Evolutionary conservation across 116 monocot genomes (phyloP), one percentile per base, ranked within the genome.

Genomic region (Posidonia oceanica): DNA sequence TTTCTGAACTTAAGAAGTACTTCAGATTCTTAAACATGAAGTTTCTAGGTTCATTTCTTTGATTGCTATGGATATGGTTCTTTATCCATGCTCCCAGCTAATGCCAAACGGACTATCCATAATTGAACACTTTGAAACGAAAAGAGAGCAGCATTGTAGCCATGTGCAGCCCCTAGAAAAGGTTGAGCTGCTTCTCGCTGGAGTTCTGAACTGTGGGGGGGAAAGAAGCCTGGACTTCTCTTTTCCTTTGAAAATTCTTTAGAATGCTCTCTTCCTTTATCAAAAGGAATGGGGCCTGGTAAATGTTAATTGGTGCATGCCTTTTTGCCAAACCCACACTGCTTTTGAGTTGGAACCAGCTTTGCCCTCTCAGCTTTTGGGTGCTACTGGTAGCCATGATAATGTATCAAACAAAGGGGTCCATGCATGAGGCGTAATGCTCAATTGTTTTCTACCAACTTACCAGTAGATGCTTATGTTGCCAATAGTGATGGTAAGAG

Each of bases 121-220:
- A 64, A 64, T 4, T 64, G 15, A 39, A 41, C 10, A 65, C 15
- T 18, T 64, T 23, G 42, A 15, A 18, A 41, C 14, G 40, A 7
- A 64, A 15, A 41, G 36, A 40, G 42, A 39, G 39, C 20, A 65
- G 65, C 6, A 18, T 12, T 8, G 8, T 7, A 20, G 18, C 65
- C 65, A 65, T 65, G 65, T 65, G 41, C 65, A 65, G 15, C 15
- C 29, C 38, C n/a, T 40, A 40, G 17, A 65, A 65, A 41, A 65
- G 42, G 7, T 65, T n/a, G 64, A 64, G 64, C 3, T 64, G 64
- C 64, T 64, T 64, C 64, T 64, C 7, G 12, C 64, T 18, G 15
- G 40, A 18, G 40, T 40, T 58, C 4, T 40, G 39, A 64, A 64
- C 52, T 39, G n/a, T 17, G 40, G 39, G 38, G 64, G 64, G 52